phyloP scores from a whole-genome alignment of 345 rosid species.

The Syzygium oleosum region DNA sequence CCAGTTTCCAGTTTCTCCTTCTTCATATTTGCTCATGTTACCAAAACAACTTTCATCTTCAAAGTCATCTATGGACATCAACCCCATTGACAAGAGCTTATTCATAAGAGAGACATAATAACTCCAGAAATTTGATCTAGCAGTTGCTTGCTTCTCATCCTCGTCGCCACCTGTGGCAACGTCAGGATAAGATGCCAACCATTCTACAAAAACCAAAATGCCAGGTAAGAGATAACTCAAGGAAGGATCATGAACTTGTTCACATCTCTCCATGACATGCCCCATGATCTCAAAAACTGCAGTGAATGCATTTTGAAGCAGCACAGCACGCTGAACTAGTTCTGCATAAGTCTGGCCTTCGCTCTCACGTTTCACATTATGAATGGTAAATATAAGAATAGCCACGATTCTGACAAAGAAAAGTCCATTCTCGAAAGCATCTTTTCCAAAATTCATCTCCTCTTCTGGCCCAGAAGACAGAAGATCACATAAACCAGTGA shows the following conservation, averaged over 20 bases:
- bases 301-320: slow-evolving; percentile 70
- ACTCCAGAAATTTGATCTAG: slow-evolving; percentile 63
- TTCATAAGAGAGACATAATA: slow-evolving; percentile 59
- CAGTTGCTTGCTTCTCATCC: slow-evolving; percentile 60
- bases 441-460: slow-evolving; percentile 58
- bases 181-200: slow-evolving; percentile 91
- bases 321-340: slow-evolving; percentile 80
- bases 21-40: slow-evolving; percentile 85
- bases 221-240: slow-evolving; percentile 79
- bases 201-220: slow-evolving; percentile 74
- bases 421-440: slow-evolving; percentile 54
- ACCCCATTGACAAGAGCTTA: slow-evolving; percentile 43
- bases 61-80: slow-evolving; percentile 43
- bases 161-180: slow-evolving; percentile 49
- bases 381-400: slow-evolving; percentile 63
- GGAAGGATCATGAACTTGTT: slow-evolving; percentile 56
- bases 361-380: slow-evolving; percentile 61
- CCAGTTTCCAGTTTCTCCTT: slow-evolving; percentile 80
- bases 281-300: slow-evolving; percentile 81
- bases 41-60: slow-evolving; percentile 82
- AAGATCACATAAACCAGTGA: slow-evolving; percentile 52
- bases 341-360: slow-evolving; percentile 89
- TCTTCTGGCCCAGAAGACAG: slow-evolving; percentile 59
- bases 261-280: slow-evolving; percentile 49
- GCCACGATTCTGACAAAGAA: slow-evolving; percentile 65